phyloP scores from a whole-genome alignment of 108 stramenopile genomes.

The Cyclotella baltica region DNA sequence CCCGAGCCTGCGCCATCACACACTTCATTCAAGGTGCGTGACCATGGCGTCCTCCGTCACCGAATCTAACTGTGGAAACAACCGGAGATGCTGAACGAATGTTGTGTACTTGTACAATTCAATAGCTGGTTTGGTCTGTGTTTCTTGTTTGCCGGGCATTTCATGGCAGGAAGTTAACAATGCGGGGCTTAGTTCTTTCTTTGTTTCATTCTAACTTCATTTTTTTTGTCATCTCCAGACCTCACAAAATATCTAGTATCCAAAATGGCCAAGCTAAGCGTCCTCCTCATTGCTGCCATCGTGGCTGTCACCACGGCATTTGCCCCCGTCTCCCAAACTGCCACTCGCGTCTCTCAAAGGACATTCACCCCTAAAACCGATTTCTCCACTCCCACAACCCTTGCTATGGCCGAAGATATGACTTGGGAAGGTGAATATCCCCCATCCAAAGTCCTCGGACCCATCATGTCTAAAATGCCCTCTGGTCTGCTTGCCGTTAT shows the following conservation, averaged over 20 bases:
- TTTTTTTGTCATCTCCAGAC: background rate
- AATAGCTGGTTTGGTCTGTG: no score
- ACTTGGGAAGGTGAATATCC: constrained; percentile 93
- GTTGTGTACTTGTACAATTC: no score
- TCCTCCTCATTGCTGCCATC: constrained; percentile 77
- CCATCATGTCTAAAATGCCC: constrained; percentile 95
- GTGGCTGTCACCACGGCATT: constrained; percentile 82
- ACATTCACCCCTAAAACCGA: constrained; percentile 46
- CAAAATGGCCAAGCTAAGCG: constrained; percentile 60
- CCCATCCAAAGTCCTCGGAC: constrained; percentile 94
- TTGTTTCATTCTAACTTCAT: no score
- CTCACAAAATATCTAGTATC: constrained; percentile 10
- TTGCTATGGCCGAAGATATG: constrained; percentile 87
- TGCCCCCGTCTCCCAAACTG: constrained; percentile 57
- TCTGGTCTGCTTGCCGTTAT: constrained; percentile 82
- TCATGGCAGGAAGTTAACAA: no score
- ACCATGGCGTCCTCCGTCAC: no score
- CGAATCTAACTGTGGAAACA: no score
- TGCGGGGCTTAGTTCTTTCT: no score
- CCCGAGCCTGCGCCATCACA: no score
- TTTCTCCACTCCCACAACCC: constrained; percentile 37
- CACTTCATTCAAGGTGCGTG: no score
- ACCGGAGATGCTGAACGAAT: no score
- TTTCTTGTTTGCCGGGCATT: no score
- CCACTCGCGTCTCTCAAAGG: constrained; percentile 40